phyloP scores from a whole-genome alignment of 495 filamentous ascomycete genomes.

The Penicillium coffeae region DNA sequence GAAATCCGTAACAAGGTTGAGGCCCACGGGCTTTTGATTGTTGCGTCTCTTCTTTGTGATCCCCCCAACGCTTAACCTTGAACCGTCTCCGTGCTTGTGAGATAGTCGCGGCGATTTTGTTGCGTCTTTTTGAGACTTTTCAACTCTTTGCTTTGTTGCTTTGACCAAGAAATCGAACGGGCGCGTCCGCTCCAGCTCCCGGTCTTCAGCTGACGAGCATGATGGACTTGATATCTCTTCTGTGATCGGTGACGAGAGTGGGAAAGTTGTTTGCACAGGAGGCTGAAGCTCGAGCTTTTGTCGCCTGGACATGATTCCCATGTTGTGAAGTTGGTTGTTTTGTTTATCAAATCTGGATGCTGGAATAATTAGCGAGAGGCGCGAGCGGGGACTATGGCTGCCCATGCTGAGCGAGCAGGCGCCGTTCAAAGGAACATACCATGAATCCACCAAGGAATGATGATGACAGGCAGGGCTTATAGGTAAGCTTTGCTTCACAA shows the following conservation, averaged over 20 bases:
- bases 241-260: constrained; percentile 43
- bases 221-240: constrained; percentile 41
- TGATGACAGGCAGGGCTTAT: not conserved
- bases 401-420: too few relatives aligned
- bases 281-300: constrained; percentile 27
- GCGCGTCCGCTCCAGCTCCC: constrained; percentile 25
- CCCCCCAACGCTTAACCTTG: constrained; percentile 14
- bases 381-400: too few relatives aligned
- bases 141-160: constrained; percentile 23
- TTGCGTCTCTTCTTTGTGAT: constrained; percentile 45
- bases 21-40: constrained; percentile 48
- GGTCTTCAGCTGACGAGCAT: constrained; percentile 33
- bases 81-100: constrained; percentile 2
- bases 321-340: too few relatives aligned
- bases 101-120: constrained; percentile 7
- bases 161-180: constrained; percentile 32
- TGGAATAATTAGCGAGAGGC: not conserved
- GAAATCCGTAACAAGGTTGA: constrained; percentile 62
- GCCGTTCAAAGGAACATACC: too few relatives aligned
- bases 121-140: constrained; percentile 8
- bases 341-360: too few relatives aligned
- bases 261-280: constrained; percentile 36
- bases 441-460: constrained; percentile 6
- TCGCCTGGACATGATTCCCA: constrained; percentile 23
- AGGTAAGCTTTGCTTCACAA: constrained; percentile 5